Evolutionary conservation across 345 rosid species (phyloP).

Genomic region (Citropsis articulata): DNA sequence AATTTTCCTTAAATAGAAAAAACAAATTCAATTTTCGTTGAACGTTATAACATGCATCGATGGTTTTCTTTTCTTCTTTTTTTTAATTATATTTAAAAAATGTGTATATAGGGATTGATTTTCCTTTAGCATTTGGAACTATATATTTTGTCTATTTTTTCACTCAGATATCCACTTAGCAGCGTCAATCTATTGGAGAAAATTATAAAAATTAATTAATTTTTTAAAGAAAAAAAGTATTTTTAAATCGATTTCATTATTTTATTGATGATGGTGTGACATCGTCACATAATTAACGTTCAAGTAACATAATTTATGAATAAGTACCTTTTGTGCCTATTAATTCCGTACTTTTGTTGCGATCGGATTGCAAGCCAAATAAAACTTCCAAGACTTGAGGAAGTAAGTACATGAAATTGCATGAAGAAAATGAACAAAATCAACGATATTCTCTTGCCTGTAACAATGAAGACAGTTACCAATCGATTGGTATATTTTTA

Average conservation of each 20-base stretch:
- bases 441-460: conserved; percentile 14
- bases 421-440: background rate
- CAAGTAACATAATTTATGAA: background rate
- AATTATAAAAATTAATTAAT: no score
- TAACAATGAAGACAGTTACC: conserved; percentile 4
- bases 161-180: no score
- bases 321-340: background rate
- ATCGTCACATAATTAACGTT: background rate
- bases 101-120: no score
- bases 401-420: conserved; percentile 10
- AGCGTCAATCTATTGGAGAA: no score
- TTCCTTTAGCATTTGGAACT: no score
- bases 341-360: conserved; percentile 27
- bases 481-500: background rate
- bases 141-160: no score
- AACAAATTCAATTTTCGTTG: background rate
- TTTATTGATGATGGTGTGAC: no score
- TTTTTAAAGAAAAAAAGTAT: no score
- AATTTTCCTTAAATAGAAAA: background rate
- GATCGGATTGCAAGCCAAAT: background rate
- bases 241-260: background rate
- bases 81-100: no score
- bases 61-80: no score
- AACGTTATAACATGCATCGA: background rate
- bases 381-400: conserved; percentile 15